Evolutionary conservation across 768 basidiomycete genomes (phyloP), one percentile per base, ranked within the genome.

Genomic region (Baorangia bicolor): DNA sequence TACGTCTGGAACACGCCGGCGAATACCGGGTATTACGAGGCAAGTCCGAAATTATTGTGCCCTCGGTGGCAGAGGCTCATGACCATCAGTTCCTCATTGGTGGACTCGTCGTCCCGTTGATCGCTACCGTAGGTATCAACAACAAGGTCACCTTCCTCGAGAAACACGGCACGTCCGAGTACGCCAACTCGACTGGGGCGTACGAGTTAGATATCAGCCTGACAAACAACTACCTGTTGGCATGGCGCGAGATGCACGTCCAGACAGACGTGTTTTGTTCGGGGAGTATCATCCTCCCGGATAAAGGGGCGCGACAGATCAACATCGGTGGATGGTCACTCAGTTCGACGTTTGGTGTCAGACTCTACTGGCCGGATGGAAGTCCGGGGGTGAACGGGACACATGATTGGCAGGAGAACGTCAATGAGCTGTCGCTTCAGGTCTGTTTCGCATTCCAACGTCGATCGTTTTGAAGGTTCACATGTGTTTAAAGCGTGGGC

Each of bases 231-330:
- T 75, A 74, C 51, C 8, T 39, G 21, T 57, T 69, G 52, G 81
- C 88, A 8, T 92, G 88, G 88, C 85, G 89, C 37, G 78, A 77
- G 57, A 89, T 92, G 87, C 84, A 90, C 56, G 72, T 90, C 60
- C 76, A 88, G 71, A 77, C 86, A 11, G 87, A 92, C 60, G 88
- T 92, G 12, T 92, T 92, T 75, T 92, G 90, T 65, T 83, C 90
- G 4, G 90, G 75, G 11, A 81, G 82, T 41, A 74, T 92, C 42
- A 80, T 88, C 33, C 80, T 92, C 33, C 90, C 90, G 1, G 90
- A 92, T 65, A 87, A 85, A 57, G 84, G 72, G 16, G 90, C 75
- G 3, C 58, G 70, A 11, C 63, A 62, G 54, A 62, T 69, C 44
- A 66, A 67, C 40, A 35, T 73, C 10, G 64, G 67, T 18, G 76